Base-by-base conservation (phyloP, 208 protist species). In the Kentomonas sorsogonicus region DNA sequence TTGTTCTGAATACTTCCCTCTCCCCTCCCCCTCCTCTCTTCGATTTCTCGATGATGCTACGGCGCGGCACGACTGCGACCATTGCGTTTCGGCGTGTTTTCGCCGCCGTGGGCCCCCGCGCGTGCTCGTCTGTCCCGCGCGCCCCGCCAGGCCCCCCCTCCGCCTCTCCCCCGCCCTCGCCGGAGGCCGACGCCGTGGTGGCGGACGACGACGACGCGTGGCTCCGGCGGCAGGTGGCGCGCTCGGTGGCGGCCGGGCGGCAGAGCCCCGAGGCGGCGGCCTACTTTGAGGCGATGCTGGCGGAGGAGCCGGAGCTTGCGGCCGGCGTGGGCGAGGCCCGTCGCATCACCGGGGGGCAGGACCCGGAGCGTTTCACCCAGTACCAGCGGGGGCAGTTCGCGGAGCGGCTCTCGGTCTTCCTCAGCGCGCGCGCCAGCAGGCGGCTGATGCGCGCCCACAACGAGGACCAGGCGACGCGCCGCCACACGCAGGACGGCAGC, bases 301-400 rank as follows among this genome's bases (percentile, higher is more conserved):
- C 83, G 34, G 82, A 81, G 39, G 39, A 81, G 39, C 56, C 71
- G 1, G 86, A 93, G 44, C 79, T 93, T 34, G 68, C 39, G 0
- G 47, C 74, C 45, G 78, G 61, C 40, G 31, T 88, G 40, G 44
- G 63, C n/a, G 82, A 88, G 70, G 79, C 79, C 10, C 75, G 69
- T 10, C 70, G 70, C 2, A 60, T 86, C 13, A 65, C 80, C 15
- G 79, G 79, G 15, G 77, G 70, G 10, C 78, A 89, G 47, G 77
- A 85, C 55, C 81, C 86, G 22, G 64, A 68, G 39, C 46, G 53
- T 26, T 74, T 93, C 44, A 86, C 82, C 1, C 67, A 44, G 18
- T 89, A 91, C 30, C 83, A 93, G 52, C 73, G 85, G 38, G 66
- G 69, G 22, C 82, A 78, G 52, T 86, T 84, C 59, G 57, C 73